Percentiles rank a stretch among this genome's conserved stretches.
Conservation (phyloP, 805 yeast genomes). For the Ogataea pilisensis region DNA sequence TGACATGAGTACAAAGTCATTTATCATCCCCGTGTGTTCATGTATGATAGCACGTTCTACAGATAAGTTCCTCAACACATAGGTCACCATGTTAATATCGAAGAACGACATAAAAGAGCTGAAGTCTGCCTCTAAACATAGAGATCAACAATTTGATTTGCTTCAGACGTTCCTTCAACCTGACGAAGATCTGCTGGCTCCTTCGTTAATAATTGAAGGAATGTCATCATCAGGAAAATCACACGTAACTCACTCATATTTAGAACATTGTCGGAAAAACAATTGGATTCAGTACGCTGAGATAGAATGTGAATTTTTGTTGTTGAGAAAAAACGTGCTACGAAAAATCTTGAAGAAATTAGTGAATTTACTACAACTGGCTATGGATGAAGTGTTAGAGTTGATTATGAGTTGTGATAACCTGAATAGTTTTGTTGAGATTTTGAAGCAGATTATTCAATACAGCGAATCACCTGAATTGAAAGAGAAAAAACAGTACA, state of each 20-base stretch:
- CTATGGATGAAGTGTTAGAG: slow-evolving; percentile 8
- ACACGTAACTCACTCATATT: slow-evolving; percentile 31
- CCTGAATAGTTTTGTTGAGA: slow-evolving; percentile 36
- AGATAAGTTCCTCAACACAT: no score
- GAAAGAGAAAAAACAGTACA: background rate
- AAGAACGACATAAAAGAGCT: background rate
- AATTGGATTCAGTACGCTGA: slow-evolving; percentile 26
- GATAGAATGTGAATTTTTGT: slow-evolving; percentile 43
- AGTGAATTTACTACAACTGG: slow-evolving; percentile 8
- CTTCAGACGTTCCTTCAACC: slow-evolving; percentile 34
- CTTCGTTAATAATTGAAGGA: slow-evolving; percentile 44
- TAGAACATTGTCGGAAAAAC: slow-evolving; percentile 20
- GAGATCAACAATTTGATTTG: slow-evolving; percentile 34
- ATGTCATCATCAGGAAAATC: slow-evolving; percentile 48
- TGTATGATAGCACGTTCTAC: no score
- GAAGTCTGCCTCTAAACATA: slow-evolving; percentile 15
- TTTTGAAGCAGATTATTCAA: slow-evolving; percentile 35
- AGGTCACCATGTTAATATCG: background rate
- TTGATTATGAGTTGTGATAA: slow-evolving; percentile 36
- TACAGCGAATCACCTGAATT: slow-evolving; percentile 3
- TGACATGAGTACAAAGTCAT: no score
- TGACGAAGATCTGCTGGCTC: slow-evolving; percentile 28
- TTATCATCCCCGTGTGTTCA: no score
- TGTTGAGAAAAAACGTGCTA: slow-evolving; percentile 38
- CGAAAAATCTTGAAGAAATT: slow-evolving; percentile 37